phyloP scores from a whole-genome alignment of 441 rosid species.

The Geranium incanum region DNA sequence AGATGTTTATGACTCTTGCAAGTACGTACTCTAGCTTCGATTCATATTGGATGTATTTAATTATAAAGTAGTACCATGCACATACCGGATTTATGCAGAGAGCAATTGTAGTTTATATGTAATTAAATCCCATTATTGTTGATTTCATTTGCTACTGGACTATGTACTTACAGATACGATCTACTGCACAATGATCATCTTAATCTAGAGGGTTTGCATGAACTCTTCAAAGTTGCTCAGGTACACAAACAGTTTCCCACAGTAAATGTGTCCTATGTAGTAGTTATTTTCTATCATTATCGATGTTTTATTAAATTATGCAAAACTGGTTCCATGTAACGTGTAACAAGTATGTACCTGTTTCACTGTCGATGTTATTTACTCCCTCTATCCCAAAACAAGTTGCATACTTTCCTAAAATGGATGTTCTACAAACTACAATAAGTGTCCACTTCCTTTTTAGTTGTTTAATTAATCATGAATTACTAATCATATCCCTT shows the following conservation, averaged over 20 bases:
- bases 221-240: conserved; percentile 99
- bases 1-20: conserved; percentile 99
- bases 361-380: neutral
- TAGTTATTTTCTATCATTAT: neutral
- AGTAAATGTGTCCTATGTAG: neutral
- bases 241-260: conserved; percentile 31
- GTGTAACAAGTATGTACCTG: neutral
- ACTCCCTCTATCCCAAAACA: neutral
- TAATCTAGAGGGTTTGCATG: conserved; percentile 80
- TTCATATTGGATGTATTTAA: conserved; percentile 8
- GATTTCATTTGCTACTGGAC: conserved; percentile 4
- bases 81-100: neutral
- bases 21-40: conserved; percentile 54
- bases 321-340: neutral
- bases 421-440: neutral
- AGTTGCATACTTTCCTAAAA: neutral
- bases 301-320: neutral
- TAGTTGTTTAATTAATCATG: neutral
- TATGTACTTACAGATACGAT: conserved; percentile 59
- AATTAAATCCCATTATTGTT: neutral
- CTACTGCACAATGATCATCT: conserved; percentile 98
- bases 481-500: neutral
- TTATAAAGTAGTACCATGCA: conserved; percentile 7
- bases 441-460: too few relatives aligned
- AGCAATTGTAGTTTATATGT: too few relatives aligned